phyloP scores from a whole-genome alignment of 306 rosid genomes.

The Cucumis melo region DNA sequence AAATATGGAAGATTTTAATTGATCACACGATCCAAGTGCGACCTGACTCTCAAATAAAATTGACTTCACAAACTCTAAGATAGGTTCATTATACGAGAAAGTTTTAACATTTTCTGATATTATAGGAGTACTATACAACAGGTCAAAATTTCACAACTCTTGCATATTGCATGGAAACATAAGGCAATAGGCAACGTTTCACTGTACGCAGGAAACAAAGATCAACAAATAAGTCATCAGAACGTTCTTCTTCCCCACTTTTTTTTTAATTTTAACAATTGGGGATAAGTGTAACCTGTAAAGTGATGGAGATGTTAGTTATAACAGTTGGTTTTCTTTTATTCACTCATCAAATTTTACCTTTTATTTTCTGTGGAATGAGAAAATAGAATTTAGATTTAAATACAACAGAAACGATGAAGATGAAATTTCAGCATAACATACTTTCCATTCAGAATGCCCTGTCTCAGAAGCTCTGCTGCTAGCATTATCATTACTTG shows the following conservation, averaged over 20 bases:
- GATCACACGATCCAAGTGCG: neutral
- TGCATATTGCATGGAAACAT: neutral
- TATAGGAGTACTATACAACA: neutral
- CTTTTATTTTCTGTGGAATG: neutral
- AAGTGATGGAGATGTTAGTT: neutral
- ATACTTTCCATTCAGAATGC: slow-evolving; percentile 72
- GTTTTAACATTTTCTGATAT: neutral
- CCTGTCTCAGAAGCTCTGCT: slow-evolving; percentile 16
- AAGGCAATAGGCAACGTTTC: neutral
- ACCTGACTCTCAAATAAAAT: neutral
- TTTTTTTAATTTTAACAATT: neutral
- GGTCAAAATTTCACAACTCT: neutral
- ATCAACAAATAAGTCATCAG: neutral
- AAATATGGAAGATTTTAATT: slow-evolving; percentile 5
- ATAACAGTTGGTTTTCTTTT: neutral
- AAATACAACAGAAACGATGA: neutral
- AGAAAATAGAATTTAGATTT: neutral
- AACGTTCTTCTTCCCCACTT: neutral
- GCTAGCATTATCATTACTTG: slow-evolving; percentile 20
- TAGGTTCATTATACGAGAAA: neutral
- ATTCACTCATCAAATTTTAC: neutral
- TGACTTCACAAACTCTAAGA: neutral
- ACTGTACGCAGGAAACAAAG: neutral
- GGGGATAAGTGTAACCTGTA: neutral
- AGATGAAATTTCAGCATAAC: slow-evolving; percentile 14